Evolutionary conservation across 805 yeast genomes (phyloP).

Genomic region (Metschnikowia kofuensis): DNA sequence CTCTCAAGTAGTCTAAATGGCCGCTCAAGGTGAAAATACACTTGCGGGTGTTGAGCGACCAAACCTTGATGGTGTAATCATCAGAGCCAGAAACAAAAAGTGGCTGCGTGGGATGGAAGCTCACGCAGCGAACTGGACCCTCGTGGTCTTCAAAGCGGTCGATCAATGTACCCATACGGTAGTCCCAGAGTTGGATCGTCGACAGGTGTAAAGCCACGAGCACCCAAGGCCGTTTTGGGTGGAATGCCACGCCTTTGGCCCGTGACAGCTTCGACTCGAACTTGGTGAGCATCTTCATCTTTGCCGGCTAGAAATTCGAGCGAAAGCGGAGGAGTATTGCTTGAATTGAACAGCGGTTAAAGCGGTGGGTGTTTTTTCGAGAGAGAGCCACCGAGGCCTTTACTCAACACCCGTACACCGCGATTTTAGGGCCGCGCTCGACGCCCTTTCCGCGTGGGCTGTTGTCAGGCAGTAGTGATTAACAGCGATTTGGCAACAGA

Average conservation of each 20-base stretch:
- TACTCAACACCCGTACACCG: conserved; percentile 10
- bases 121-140: conserved; percentile 95
- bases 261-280: conserved; percentile 97
- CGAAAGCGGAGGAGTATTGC: background rate
- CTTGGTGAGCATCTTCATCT: conserved; percentile 43
- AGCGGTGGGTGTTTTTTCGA: conserved; percentile 8
- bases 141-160: conserved; percentile 97
- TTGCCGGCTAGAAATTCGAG: background rate
- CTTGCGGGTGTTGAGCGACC: conserved; percentile 91
- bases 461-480: no score
- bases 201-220: conserved; percentile 92
- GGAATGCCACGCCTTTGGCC: conserved; percentile 97
- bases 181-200: conserved; percentile 99
- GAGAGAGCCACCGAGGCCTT: background rate
- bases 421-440: no score
- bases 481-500: no score
- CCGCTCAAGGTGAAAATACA: conserved; percentile 90
- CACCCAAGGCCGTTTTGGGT: conserved; percentile 95
- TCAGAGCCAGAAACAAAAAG: conserved; percentile 97
- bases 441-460: no score
- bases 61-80: conserved; percentile 90
- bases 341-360: conserved; percentile 5
- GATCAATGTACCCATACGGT: conserved; percentile 96
- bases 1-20: conserved; percentile 92
- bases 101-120: conserved; percentile 98